Conservation (phyloP, 2,329 filamentous ascomycete genomes). For the Colletotrichum nymphaeae region DNA sequence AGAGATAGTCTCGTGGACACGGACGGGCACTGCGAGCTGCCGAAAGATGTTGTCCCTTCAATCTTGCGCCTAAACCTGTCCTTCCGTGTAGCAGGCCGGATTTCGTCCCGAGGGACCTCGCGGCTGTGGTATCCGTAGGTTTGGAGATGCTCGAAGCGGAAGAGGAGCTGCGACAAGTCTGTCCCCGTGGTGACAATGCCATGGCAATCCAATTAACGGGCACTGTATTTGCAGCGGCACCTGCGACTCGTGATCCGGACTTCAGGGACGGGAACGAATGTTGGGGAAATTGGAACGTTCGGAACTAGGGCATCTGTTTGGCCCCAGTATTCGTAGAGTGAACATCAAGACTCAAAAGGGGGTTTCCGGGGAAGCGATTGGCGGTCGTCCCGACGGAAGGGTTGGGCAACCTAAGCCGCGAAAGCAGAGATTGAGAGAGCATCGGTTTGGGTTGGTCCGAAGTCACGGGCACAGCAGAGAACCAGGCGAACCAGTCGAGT, state of each 20-base stretch:
- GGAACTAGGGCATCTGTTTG: constrained; percentile 22
- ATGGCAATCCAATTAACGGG: constrained; percentile 26
- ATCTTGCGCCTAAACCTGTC: neutral
- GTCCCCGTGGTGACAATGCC: constrained; percentile 3
- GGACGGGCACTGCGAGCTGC: constrained; percentile 19
- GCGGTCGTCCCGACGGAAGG: constrained; percentile 32
- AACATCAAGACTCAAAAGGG: neutral
- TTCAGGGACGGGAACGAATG: constrained; percentile 2
- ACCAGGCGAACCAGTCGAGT: neutral
- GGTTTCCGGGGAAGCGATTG: constrained; percentile 27
- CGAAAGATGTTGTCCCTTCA: neutral
- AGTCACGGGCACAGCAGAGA: constrained; percentile 6
- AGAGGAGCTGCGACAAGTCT: constrained; percentile 6
- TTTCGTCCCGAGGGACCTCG: neutral
- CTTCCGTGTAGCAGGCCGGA: neutral
- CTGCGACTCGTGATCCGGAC: constrained; percentile 29
- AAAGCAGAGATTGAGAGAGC: neutral
- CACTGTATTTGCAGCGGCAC: constrained; percentile 27
- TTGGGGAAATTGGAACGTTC: constrained; percentile 12
- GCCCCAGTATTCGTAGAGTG: neutral
- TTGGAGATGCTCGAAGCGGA: neutral
- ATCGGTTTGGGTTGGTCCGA: constrained; percentile 30
- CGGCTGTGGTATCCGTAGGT: neutral
- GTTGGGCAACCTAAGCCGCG: neutral
- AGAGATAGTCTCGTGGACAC: constrained; percentile 31